Evolutionary conservation across 2,329 filamentous ascomycete species (phyloP).

Genomic region (Diaporthe sp.): DNA sequence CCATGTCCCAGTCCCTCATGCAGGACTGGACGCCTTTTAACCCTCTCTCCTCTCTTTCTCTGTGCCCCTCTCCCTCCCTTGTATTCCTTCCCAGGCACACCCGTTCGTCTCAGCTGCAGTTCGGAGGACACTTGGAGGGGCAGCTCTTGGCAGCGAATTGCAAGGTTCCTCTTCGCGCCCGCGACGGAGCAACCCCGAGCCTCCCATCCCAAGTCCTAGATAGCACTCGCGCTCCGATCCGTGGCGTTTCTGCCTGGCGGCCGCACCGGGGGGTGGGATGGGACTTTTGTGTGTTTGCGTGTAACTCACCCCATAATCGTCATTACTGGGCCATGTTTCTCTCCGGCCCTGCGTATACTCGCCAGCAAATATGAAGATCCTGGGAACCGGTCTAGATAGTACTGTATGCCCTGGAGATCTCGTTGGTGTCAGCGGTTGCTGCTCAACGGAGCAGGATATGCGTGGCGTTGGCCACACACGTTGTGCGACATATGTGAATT

Average conservation of each 20-base stretch:
- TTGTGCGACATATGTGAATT: background rate
- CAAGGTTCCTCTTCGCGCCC: background rate
- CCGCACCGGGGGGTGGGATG: background rate
- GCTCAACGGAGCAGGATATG: background rate
- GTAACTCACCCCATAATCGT: background rate
- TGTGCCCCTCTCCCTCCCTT: background rate
- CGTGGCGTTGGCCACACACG: background rate
- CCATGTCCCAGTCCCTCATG: background rate
- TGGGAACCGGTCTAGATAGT: no score
- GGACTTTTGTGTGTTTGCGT: background rate
- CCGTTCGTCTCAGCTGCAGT: background rate
- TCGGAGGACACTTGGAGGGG: background rate
- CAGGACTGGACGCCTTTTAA: background rate
- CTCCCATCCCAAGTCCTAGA: background rate
- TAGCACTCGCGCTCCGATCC: background rate
- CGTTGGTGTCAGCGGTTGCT: background rate
- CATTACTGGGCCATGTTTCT: background rate
- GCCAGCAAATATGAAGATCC: background rate
- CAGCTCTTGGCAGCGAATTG: background rate
- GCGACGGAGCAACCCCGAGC: background rate
- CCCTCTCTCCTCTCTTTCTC: background rate
- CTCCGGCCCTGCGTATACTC: background rate
- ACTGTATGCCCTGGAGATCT: background rate
- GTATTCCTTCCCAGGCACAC: background rate
- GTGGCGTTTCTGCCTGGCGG: slow-evolving; percentile 20